A percentile compares a stretch with the other conserved stretches of the same genome.
phyloP scores from a whole-genome alignment of 306 rosid species.

The Sophora flavescens region DNA sequence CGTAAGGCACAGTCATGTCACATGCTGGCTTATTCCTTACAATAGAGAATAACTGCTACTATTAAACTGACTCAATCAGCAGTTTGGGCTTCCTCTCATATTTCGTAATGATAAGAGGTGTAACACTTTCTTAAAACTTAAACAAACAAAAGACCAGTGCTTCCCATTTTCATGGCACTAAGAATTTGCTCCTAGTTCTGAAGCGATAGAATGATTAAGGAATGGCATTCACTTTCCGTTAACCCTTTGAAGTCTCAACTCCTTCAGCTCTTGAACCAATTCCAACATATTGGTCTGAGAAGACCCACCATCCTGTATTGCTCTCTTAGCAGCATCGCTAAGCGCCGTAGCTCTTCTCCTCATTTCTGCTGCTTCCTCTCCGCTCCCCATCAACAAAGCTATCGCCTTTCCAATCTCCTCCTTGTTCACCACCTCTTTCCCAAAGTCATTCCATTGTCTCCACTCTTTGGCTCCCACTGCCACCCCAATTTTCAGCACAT shows the following conservation, averaged over 20 bases:
- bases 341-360: slow-evolving; percentile 32
- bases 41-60: no score
- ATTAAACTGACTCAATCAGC: no score
- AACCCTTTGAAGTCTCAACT: slow-evolving; percentile 20
- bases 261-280: slow-evolving; percentile 36
- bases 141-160: not conserved
- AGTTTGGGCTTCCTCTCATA: no score
- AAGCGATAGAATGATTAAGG: no score
- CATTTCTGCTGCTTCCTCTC: slow-evolving; percentile 33
- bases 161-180: not conserved
- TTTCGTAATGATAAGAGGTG: no score
- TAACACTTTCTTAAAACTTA: no score
- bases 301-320: slow-evolving; percentile 45
- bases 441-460: slow-evolving; percentile 49
- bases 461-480: slow-evolving; percentile 48
- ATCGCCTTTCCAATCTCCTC: slow-evolving; percentile 44
- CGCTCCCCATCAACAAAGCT: slow-evolving; percentile 32
- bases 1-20: no score
- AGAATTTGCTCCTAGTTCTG: not conserved
- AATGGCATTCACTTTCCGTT: no score
- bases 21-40: no score
- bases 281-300: slow-evolving; percentile 38
- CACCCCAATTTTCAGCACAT: slow-evolving; percentile 53
- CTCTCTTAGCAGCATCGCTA: slow-evolving; percentile 40
- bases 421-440: slow-evolving; percentile 32